These are phyloP conservation scores for Phytophthora idaei DNA, from an alignment of 352 stramenopile genomes.

Conservation along the genomic window DNA sequence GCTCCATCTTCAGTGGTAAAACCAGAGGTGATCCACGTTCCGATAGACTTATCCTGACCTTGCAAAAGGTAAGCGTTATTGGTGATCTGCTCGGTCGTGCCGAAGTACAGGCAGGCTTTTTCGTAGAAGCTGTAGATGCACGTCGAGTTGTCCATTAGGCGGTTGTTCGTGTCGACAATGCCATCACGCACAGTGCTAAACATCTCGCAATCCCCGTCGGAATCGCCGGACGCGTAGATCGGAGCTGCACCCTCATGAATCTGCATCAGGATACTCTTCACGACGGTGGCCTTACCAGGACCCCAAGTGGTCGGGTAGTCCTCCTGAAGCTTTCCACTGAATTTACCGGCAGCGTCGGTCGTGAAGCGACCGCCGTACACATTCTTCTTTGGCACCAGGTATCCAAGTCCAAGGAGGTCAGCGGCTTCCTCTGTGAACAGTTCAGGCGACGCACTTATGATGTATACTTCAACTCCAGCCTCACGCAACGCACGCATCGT, in stretches of 20 bases:
- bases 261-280: slow-evolving; percentile 48
- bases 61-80: slow-evolving; percentile 60
- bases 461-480: slow-evolving; percentile 43
- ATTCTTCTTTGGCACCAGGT: slow-evolving; percentile 45
- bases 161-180: slow-evolving; percentile 62
- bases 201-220: slow-evolving; percentile 54
- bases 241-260: slow-evolving; percentile 45
- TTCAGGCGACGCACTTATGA: slow-evolving; percentile 56
- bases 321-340: slow-evolving; percentile 41
- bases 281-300: slow-evolving; percentile 50
- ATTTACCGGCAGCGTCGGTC: slow-evolving; percentile 32
- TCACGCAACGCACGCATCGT: slow-evolving; percentile 49
- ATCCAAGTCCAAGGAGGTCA: slow-evolving; percentile 41
- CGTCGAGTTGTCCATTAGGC: slow-evolving; percentile 40
- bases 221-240: slow-evolving; percentile 40
- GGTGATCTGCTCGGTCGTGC: slow-evolving; percentile 32
- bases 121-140: slow-evolving; percentile 65
- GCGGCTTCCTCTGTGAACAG: slow-evolving; percentile 50
- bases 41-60: slow-evolving; percentile 57
- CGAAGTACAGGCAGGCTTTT: slow-evolving; percentile 52
- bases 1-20: slow-evolving; percentile 54
- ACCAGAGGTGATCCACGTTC: slow-evolving; percentile 59
- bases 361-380: slow-evolving; percentile 55
- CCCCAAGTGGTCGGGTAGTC: slow-evolving; percentile 64
- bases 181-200: slow-evolving; percentile 52